These are phyloP conservation scores for Dryas alaskensis DNA, from an alignment of 306 rosid species.

Conservation along the genomic window DNA sequence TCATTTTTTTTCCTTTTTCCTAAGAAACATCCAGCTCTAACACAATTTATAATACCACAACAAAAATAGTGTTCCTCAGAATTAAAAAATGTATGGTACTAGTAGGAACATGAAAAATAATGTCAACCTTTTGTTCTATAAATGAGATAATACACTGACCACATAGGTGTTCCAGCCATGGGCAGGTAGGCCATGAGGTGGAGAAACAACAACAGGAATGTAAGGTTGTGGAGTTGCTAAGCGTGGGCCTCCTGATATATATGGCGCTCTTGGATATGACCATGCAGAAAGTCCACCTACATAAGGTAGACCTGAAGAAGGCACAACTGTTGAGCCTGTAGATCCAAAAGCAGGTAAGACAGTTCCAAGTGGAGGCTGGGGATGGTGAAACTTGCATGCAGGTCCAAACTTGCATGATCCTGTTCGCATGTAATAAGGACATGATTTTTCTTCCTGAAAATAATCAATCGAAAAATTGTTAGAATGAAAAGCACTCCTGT, in stretches of 20 bases:
- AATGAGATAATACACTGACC: slow-evolving; percentile 48
- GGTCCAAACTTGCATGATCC: slow-evolving; percentile 88
- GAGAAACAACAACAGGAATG: slow-evolving; percentile 63
- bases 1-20: background rate
- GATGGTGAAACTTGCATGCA: slow-evolving; percentile 94
- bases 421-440: slow-evolving; percentile 87
- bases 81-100: background rate
- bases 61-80: background rate
- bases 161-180: slow-evolving; percentile 79
- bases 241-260: slow-evolving; percentile 51
- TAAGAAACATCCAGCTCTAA: background rate
- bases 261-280: slow-evolving; percentile 70
- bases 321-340: slow-evolving; percentile 44
- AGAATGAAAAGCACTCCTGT: background rate
- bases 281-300: slow-evolving; percentile 63
- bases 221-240: slow-evolving; percentile 57
- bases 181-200: slow-evolving; percentile 68
- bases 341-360: slow-evolving; percentile 48
- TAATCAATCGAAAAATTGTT: slow-evolving; percentile 3
- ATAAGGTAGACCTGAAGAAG: slow-evolving; percentile 64
- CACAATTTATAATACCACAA: background rate
- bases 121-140: background rate
- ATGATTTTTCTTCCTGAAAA: slow-evolving; percentile 78
- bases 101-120: background rate
- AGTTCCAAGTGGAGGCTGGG: slow-evolving; percentile 60